Conservation (phyloP, 495 filamentous ascomycete species). For the Zalerion maritima region DNA sequence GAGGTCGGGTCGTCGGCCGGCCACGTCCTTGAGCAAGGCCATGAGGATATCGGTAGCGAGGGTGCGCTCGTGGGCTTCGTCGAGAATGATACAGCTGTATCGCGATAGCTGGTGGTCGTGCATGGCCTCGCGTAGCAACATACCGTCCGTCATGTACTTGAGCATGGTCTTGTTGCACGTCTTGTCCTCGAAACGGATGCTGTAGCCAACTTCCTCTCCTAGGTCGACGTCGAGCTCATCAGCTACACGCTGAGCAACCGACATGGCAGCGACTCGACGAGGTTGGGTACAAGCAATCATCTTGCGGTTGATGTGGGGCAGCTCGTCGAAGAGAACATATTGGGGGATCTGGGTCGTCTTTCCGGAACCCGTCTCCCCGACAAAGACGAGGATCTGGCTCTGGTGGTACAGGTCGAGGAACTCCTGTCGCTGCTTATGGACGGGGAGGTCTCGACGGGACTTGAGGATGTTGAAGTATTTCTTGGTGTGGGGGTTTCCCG, state of each 20-base stretch:
- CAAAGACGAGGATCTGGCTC: constrained; percentile 91
- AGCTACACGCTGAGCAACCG: constrained; percentile 94
- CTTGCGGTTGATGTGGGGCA: constrained; percentile 69
- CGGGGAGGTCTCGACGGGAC: constrained; percentile 70
- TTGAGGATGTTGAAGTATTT: constrained; percentile 83
- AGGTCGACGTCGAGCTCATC: constrained; percentile 89
- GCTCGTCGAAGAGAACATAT: constrained; percentile 93
- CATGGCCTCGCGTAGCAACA: constrained; percentile 97
- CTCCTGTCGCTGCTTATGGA: constrained; percentile 81
- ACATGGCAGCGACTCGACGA: constrained; percentile 96
- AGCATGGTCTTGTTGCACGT: constrained; percentile 81
- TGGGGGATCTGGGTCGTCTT: constrained; percentile 99
- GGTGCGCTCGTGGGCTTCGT: constrained; percentile 94
- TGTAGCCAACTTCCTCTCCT: constrained; percentile 96
- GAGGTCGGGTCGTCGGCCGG: constrained; percentile 60
- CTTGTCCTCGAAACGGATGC: constrained; percentile 96
- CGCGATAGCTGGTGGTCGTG: constrained; percentile 79
- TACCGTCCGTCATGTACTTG: constrained; percentile 99
- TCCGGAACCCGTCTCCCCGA: constrained; percentile 97
- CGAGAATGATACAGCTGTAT: constrained; percentile 96
- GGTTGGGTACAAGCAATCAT: constrained; percentile 96
- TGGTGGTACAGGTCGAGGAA: constrained; percentile 86
- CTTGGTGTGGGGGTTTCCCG: constrained; percentile 51
- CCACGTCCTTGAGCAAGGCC: constrained; percentile 83
- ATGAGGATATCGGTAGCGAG: constrained; percentile 92